A percentile compares a stretch with the other conserved stretches of the same genome.
Evolutionary conservation across 495 filamentous ascomycete species (phyloP).

Genomic region (Xylaria curta): DNA sequence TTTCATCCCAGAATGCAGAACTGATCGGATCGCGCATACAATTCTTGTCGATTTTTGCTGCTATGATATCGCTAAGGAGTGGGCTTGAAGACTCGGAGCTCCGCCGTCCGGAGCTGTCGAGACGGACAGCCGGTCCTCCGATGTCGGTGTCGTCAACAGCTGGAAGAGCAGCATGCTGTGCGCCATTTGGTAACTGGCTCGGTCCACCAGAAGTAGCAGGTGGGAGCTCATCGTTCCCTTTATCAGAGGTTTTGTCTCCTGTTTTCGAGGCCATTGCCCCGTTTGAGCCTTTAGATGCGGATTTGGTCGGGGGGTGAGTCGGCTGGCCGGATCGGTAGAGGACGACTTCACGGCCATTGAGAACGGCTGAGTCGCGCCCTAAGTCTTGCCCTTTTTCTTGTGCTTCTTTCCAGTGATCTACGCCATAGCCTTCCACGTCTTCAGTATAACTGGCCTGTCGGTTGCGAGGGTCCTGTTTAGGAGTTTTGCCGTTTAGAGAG

Average conservation of each 20-base stretch:
- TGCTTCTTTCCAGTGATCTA: conserved; percentile 69
- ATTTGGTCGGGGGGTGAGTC: conserved; percentile 25
- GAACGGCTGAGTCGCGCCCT: conserved; percentile 71
- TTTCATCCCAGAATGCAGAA: conserved; percentile 81
- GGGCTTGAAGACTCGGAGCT: conserved; percentile 55
- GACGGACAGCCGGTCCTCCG: conserved; percentile 66
- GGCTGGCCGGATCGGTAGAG: conserved; percentile 43
- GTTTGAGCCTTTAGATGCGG: conserved; percentile 17
- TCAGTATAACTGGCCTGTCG: conserved; percentile 69
- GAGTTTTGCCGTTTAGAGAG: conserved; percentile 42
- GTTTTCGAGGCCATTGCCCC: conserved; percentile 27
- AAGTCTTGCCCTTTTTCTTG: conserved; percentile 60
- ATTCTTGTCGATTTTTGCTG: conserved; percentile 58
- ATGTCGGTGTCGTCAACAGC: conserved; percentile 79
- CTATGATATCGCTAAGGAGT: conserved; percentile 69
- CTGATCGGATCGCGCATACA: conserved; percentile 80
- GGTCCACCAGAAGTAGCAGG: conserved; percentile 20
- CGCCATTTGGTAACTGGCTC: conserved; percentile 58
- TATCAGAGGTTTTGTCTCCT: conserved; percentile 25
- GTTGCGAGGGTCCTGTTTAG: conserved; percentile 66
- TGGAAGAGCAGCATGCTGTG: conserved; percentile 68
- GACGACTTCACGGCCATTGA: conserved; percentile 70
- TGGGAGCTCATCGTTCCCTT: conserved; percentile 35
- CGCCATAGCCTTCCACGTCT: conserved; percentile 79
- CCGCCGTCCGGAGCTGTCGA: conserved; percentile 45